Conservation (phyloP, 2,329 filamentous ascomycete species). For the Ophioceras dolichostomum region DNA sequence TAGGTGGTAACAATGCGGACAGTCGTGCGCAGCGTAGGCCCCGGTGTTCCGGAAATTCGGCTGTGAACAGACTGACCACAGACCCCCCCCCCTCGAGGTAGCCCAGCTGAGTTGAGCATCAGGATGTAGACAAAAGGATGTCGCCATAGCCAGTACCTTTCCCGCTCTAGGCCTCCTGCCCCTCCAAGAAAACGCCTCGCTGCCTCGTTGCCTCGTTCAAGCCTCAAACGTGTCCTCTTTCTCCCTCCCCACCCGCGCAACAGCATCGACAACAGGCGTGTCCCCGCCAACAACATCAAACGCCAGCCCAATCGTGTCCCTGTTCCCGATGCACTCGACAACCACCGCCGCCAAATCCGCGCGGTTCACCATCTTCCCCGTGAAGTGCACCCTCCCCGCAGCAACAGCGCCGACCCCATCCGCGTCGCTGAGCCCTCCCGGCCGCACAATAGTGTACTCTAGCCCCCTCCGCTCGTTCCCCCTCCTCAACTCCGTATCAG, state of each 20-base stretch:
- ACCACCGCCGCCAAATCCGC: conserved; percentile 32
- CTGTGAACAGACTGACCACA: too few relatives aligned
- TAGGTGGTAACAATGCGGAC: too few relatives aligned
- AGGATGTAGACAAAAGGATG: too few relatives aligned
- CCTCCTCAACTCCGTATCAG: conserved; percentile 24
- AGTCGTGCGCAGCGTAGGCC: too few relatives aligned
- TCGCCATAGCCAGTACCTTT: too few relatives aligned
- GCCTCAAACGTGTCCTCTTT: conserved; percentile 18
- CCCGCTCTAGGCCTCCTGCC: too few relatives aligned
- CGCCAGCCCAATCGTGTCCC: conserved; percentile 24
- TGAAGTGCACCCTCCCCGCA: conserved; percentile 27
- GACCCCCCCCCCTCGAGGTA: too few relatives aligned
- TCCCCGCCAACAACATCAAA: conserved; percentile 27
- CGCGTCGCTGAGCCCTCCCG: conserved; percentile 25
- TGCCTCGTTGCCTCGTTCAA: too few relatives aligned
- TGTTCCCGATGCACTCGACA: conserved; percentile 24
- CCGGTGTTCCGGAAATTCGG: too few relatives aligned
- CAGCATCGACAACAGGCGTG: conserved; percentile 19
- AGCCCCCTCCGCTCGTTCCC: conserved; percentile 22
- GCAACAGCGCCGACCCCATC: conserved; percentile 22
- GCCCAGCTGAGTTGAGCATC: too few relatives aligned
- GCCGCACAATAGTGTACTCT: conserved; percentile 31
- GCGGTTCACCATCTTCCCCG: conserved; percentile 19
- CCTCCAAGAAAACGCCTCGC: too few relatives aligned
- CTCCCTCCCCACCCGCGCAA: conserved; percentile 22